Evolutionary conservation across 2,329 filamentous ascomycete species (phyloP), one percentile per base, ranked within the genome.

Genomic region (Dactylellina sp.): DNA sequence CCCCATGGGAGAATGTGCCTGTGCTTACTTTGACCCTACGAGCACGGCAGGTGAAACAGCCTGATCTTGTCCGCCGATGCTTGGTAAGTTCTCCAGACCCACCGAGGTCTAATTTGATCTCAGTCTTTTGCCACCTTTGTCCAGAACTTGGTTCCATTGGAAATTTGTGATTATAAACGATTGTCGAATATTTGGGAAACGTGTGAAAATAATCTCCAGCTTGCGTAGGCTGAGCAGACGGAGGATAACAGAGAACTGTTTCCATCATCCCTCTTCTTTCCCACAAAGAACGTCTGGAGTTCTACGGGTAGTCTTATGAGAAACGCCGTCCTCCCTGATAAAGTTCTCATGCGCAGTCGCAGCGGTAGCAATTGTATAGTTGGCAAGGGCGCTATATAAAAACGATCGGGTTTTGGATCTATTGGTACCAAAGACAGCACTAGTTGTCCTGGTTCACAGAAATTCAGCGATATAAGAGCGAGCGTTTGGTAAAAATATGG

Each of bases 11-110:
- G 12, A 18, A 42, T 6, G 14, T 6, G 5, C 5, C 9, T 22
- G 4, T 25, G 7, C 25, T 35, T 83, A 89, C 88, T 85, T 90
- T 98, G 57, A 98, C 93, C 81, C 95, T 88, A 77, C 95, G 87
- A 78, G 89, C 89, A 71, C 95, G 87, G 81, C 95, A 99, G 50
- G 93, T 98, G 80, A 87, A 97, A 82, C 95, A 99, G 25, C 95
- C 95, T 76, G 93, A 97, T 78, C 95, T 87, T 46, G 95, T 98
- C 77, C 95, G 88, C 75, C 93, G 90, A 81, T 98, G 94, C 82
- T 98, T 98, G 77, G 96, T 90, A 79, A 91, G 89, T 75, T 96
- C 91, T 52, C 83, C 75, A 9, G 70, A 39, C 7, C 70, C 70
- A 39, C 56, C 53, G 18, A 74, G 70, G 11, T 74, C 70, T 7